These are phyloP conservation scores for Colletotrichum horii DNA, from an alignment of 2,329 filamentous ascomycete species.

Conservation along the genomic window DNA sequence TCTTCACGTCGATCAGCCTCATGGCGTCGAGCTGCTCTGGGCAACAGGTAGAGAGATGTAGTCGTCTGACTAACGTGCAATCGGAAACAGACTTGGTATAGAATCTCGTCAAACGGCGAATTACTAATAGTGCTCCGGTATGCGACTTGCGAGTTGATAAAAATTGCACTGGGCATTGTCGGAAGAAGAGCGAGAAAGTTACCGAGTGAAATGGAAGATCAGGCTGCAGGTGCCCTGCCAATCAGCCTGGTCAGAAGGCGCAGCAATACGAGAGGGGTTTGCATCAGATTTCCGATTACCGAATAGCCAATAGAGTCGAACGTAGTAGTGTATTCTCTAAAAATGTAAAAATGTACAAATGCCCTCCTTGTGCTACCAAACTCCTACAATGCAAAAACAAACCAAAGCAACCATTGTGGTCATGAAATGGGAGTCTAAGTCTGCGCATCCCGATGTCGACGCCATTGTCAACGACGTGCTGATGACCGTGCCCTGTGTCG, in stretches of 20 bases:
- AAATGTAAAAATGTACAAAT: background rate
- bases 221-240: background rate
- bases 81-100: too few relatives aligned
- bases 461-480: background rate
- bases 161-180: too few relatives aligned
- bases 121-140: too few relatives aligned
- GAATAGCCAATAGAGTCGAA: background rate
- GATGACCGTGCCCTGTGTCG: background rate
- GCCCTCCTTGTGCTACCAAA: background rate
- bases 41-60: too few relatives aligned
- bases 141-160: too few relatives aligned
- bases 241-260: background rate
- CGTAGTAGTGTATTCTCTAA: background rate
- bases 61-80: too few relatives aligned
- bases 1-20: background rate
- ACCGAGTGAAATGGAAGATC: background rate
- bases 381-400: background rate
- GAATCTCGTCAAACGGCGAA: too few relatives aligned
- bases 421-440: background rate
- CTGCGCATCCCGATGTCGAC: background rate
- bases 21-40: background rate
- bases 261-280: background rate
- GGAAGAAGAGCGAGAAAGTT: too few relatives aligned
- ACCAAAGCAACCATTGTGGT: background rate
- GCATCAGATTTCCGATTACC: background rate